Percentiles rank a stretch among this genome's conserved stretches.
phyloP scores from a whole-genome alignment of 495 filamentous ascomycete species.

The Lophium mytilinum region DNA sequence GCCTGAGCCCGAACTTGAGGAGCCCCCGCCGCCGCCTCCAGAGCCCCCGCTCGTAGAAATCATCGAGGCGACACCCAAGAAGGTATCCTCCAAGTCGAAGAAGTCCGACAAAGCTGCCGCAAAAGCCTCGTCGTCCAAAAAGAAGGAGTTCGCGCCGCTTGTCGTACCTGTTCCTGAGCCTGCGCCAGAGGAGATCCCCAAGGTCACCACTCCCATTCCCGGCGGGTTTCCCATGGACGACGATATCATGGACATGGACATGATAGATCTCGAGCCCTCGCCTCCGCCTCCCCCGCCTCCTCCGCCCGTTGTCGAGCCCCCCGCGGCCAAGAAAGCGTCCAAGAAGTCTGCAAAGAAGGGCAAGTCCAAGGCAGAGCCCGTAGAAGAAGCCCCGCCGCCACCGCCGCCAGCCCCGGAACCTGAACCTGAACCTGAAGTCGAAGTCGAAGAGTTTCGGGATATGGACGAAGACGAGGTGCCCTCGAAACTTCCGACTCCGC shows the following conservation, averaged over 20 bases:
- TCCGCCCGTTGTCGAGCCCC: slow-evolving; percentile 1
- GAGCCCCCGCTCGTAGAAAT: slow-evolving; percentile 25
- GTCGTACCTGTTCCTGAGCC: slow-evolving; percentile 19
- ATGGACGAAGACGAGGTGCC: slow-evolving; percentile 13
- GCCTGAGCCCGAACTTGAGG: slow-evolving; percentile 17
- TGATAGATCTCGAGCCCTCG: slow-evolving; percentile 21
- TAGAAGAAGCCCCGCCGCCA: slow-evolving; percentile 18
- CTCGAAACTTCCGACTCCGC: slow-evolving; percentile 44
- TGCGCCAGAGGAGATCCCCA: slow-evolving; percentile 17
- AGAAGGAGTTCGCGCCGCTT: slow-evolving; percentile 6
- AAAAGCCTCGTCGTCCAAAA: slow-evolving; percentile 19
- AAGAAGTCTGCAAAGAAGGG: slow-evolving; percentile 22
- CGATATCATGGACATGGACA: slow-evolving; percentile 18
- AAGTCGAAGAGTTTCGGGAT: neutral
- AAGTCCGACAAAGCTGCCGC: slow-evolving; percentile 10
- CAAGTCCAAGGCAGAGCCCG: slow-evolving; percentile 15
- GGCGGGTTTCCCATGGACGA: slow-evolving; percentile 36
- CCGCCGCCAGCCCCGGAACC: slow-evolving; percentile 10
- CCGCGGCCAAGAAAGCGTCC: slow-evolving; percentile 5
- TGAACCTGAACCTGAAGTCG: slow-evolving; percentile 4
- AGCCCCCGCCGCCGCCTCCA: slow-evolving; percentile 9
- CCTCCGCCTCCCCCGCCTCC: slow-evolving; percentile 10
- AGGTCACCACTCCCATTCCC: slow-evolving; percentile 30
- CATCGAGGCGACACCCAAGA: slow-evolving; percentile 24
- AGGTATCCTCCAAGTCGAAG: slow-evolving; percentile 14